Evolutionary conservation across 164 flowering plant genomes (phyloP).

Genomic region (Warburgia ugandensis): DNA sequence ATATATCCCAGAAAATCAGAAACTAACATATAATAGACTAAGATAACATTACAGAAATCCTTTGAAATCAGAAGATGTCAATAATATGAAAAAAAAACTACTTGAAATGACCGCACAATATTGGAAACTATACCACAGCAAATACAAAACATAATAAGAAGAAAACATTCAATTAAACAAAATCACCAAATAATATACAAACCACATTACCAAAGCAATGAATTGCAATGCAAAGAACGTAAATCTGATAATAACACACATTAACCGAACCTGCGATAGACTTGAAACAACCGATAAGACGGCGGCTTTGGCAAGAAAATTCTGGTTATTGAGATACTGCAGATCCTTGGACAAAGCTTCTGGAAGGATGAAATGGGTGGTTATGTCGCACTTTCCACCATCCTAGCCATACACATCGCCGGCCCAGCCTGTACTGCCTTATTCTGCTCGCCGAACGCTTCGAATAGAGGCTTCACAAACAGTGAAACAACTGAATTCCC

Average conservation of each 20-base stretch:
- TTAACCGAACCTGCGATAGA: slow-evolving; percentile 63
- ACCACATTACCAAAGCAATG: too few species aligned
- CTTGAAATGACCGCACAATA: too few species aligned
- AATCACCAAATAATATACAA: too few species aligned
- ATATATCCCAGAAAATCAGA: too few species aligned
- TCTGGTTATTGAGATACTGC: slow-evolving; percentile 55
- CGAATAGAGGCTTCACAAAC: slow-evolving; percentile 85
- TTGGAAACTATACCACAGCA: too few species aligned
- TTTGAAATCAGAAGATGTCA: too few species aligned
- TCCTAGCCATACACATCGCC: slow-evolving; percentile 73
- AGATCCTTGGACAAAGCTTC: slow-evolving; percentile 77
- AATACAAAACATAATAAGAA: too few species aligned
- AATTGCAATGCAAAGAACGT: too few species aligned
- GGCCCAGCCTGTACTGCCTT: slow-evolving; percentile 83
- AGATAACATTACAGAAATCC: too few species aligned
- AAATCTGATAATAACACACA: not conserved
- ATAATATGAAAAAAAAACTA: too few species aligned
- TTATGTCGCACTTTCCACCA: slow-evolving; percentile 66
- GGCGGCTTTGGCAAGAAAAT: slow-evolving; percentile 63
- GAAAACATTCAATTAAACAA: too few species aligned
- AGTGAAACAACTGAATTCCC: slow-evolving; percentile 36
- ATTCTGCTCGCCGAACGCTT: slow-evolving; percentile 80
- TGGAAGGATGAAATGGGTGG: slow-evolving; percentile 54
- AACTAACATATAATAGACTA: too few species aligned
- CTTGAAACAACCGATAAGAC: slow-evolving; percentile 64